Percentiles rank a stretch among this genome's conserved stretches.
Conservation (phyloP, 176 grass and related monocot species). For the Canna indica region DNA sequence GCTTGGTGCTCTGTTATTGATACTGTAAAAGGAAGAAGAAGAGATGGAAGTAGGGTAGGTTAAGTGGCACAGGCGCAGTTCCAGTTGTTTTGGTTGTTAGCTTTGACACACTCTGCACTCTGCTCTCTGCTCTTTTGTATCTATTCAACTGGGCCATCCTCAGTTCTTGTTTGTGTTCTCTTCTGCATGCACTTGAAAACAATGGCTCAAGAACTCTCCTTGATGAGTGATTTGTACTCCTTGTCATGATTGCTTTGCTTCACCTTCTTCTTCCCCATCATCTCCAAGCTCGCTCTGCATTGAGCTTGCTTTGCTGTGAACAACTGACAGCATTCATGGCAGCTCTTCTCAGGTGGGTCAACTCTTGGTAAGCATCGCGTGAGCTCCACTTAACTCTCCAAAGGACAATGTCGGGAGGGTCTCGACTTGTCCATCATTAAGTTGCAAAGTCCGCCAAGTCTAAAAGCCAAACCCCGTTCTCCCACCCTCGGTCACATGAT, state of each 20-base stretch:
- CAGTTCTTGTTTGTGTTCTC: neutral
- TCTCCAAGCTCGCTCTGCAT: too few species aligned
- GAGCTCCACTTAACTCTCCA: neutral
- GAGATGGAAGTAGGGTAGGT: neutral
- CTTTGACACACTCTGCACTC: neutral
- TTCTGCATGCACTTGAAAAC: neutral
- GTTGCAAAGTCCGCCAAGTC: neutral
- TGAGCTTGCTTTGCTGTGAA: neutral
- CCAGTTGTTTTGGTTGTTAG: neutral
- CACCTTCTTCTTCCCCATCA: neutral
- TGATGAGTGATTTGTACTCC: neutral
- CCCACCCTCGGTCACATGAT: neutral
- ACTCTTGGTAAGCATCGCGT: neutral
- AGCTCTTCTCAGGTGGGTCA: neutral
- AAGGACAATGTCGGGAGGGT: neutral
- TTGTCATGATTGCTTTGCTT: too few species aligned
- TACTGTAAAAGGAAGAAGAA: neutral
- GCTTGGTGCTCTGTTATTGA: neutral
- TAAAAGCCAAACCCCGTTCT: neutral
- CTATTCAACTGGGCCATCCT: neutral
- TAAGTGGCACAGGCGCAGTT: neutral
- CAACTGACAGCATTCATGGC: too few species aligned
- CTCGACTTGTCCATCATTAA: neutral
- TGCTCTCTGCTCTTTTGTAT: neutral
- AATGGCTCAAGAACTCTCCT: too few species aligned